Evolutionary conservation across 1,139 yeast genomes (phyloP).

Genomic region (Ogataea hybrid): DNA sequence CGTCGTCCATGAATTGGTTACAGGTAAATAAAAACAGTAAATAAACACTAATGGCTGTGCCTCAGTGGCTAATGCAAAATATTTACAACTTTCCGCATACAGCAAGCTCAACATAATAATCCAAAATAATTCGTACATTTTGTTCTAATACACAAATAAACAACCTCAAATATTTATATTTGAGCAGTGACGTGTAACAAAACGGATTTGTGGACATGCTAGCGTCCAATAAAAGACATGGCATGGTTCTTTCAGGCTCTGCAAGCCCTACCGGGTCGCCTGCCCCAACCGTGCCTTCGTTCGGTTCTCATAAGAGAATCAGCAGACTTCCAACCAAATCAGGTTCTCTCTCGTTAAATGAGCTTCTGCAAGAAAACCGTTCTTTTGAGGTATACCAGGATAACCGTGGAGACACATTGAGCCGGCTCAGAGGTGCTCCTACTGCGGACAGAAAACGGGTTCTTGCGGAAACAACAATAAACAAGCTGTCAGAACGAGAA

Average conservation of each 20-base stretch:
- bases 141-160: constrained; percentile 3
- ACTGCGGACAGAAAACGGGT: constrained; percentile 3
- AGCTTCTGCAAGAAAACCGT: constrained; percentile 10
- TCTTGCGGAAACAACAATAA: constrained; percentile 2
- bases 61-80: constrained; percentile 5
- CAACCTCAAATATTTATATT: constrained; percentile 5
- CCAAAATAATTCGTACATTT: constrained; percentile 3
- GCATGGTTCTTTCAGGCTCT: constrained; percentile 16
- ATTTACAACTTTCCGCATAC: constrained; percentile 9
- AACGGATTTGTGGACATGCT: constrained; percentile 4
- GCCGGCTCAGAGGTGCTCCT: constrained; percentile 10
- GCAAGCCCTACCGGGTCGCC: not conserved
- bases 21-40: not conserved
- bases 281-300: constrained; percentile 1
- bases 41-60: constrained; percentile 1
- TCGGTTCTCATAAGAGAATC: constrained; percentile 8
- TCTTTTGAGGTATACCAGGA: constrained; percentile 7
- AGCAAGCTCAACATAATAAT: constrained; percentile 4
- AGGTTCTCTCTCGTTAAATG: constrained; percentile 15
- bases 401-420: constrained; percentile 8
- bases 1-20: constrained; percentile 2
- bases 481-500: constrained; percentile 3
- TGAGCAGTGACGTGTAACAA: constrained; percentile 7
- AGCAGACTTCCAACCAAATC: constrained; percentile 11
- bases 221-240: constrained; percentile 20